phyloP scores from a whole-genome alignment of 805 yeast species.

The Starmerella etchellsii region DNA sequence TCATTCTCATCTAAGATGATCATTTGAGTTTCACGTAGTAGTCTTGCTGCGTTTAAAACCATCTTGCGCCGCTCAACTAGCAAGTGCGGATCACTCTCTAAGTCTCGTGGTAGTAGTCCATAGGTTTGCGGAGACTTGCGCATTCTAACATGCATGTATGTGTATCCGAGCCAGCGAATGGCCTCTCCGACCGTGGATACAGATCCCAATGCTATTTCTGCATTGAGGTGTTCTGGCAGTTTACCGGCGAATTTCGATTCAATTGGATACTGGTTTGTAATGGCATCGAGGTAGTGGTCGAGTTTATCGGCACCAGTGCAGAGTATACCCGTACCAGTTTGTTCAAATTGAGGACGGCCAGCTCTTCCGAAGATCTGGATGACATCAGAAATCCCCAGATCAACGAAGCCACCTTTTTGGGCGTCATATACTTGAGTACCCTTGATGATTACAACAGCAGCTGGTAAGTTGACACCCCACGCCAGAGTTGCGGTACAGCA shows the following conservation, averaged over 20 bases:
- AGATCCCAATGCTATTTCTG: constrained; percentile 90
- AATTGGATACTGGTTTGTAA: constrained; percentile 92
- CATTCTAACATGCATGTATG: constrained; percentile 90
- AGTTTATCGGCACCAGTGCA: constrained; percentile 71
- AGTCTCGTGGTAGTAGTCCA: constrained; percentile 78
- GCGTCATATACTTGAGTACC: constrained; percentile 96
- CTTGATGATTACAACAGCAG: constrained; percentile 90
- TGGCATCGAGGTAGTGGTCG: constrained; percentile 76
- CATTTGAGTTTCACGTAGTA: constrained; percentile 83
- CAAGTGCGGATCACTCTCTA: constrained; percentile 70
- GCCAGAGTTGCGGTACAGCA: constrained; percentile 97
- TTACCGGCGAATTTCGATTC: constrained; percentile 71
- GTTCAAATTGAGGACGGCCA: constrained; percentile 94
- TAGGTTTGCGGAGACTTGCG: constrained; percentile 83
- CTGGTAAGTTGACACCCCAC: constrained; percentile 98
- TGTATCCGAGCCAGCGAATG: constrained; percentile 94
- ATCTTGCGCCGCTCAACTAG: constrained; percentile 61
- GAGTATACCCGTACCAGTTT: constrained; percentile 81
- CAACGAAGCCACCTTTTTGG: constrained; percentile 86
- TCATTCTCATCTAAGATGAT: constrained; percentile 71
- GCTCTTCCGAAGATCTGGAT: constrained; percentile 98
- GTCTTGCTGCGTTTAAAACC: constrained; percentile 66
- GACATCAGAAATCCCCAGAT: constrained; percentile 90
- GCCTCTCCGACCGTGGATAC: constrained; percentile 93
- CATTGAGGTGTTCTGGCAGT: constrained; percentile 83